Evolutionary conservation across 2,329 filamentous ascomycete species (phyloP).

Genomic region (Aureobasidium mangrovei): DNA sequence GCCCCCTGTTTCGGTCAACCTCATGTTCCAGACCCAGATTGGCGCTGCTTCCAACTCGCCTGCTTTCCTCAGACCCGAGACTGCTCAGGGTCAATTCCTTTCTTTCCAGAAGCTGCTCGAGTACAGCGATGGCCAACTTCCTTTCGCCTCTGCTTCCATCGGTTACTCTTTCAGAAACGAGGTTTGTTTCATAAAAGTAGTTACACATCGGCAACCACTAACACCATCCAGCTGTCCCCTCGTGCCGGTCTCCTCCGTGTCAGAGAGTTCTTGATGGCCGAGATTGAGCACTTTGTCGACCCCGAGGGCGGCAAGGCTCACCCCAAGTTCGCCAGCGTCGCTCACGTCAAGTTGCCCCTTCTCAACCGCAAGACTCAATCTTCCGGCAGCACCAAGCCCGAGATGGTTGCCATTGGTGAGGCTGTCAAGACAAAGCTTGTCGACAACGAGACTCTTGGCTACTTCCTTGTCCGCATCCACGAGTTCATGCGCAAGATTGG

Average conservation of each 20-base stretch:
- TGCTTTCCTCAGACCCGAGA: constrained; percentile 86
- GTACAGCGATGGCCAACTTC: constrained; percentile 91
- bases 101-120: constrained; percentile 95
- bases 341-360: constrained; percentile 72
- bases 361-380: constrained; percentile 80
- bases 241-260: constrained; percentile 85
- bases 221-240: constrained; percentile 58
- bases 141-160: constrained; percentile 93
- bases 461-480: constrained; percentile 91
- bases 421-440: constrained; percentile 76
- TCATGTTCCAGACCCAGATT: constrained; percentile 97
- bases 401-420: constrained; percentile 69
- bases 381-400: constrained; percentile 68
- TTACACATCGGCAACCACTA: neutral
- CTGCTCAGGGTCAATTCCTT: constrained; percentile 94
- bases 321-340: constrained; percentile 73
- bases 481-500: constrained; percentile 84
- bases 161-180: constrained; percentile 98
- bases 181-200: constrained; percentile 4
- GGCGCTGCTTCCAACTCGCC: constrained; percentile 81
- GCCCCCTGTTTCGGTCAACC: constrained; percentile 85
- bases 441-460: constrained; percentile 95
- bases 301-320: constrained; percentile 94
- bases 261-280: constrained; percentile 96
- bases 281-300: constrained; percentile 98